These are phyloP conservation scores for Xenosphaeropsis pyriputrescens DNA, from an alignment of 2,329 filamentous ascomycete species.

Conservation along the genomic window DNA sequence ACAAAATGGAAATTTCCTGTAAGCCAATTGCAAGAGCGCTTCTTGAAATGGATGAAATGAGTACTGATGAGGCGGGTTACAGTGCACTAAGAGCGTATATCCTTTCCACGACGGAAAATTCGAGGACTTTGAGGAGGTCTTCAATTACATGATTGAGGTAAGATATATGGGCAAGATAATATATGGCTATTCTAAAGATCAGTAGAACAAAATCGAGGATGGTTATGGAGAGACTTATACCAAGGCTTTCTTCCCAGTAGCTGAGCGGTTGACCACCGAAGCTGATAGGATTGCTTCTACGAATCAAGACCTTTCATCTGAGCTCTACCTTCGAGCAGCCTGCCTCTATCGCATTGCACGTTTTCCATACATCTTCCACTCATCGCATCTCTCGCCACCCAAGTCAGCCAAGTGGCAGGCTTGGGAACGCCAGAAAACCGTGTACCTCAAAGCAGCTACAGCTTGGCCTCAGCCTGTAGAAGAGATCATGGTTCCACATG, in stretches of 20 bases:
- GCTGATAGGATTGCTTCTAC: conserved; percentile 33
- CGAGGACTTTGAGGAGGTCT: conserved; percentile 57
- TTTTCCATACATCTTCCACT: conserved; percentile 42
- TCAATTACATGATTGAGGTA: conserved; percentile 44
- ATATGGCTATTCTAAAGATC: conserved; percentile 1
- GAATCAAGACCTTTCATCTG: conserved; percentile 36
- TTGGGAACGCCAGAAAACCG: conserved; percentile 50
- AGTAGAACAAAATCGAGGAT: conserved; percentile 42
- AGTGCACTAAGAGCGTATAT: conserved; percentile 48
- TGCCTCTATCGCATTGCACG: conserved; percentile 60
- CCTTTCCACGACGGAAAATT: conserved; percentile 60
- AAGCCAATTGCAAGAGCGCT: conserved; percentile 11
- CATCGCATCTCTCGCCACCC: conserved; percentile 19
- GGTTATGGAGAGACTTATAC: conserved; percentile 53
- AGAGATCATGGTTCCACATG: conserved; percentile 48
- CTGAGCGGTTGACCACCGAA: conserved; percentile 35
- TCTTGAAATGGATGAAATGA: background rate
- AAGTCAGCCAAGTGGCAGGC: conserved; percentile 37
- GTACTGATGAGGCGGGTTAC: background rate
- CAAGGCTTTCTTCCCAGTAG: conserved; percentile 42
- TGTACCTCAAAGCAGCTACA: conserved; percentile 40
- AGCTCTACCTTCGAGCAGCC: conserved; percentile 54
- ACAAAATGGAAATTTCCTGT: conserved; percentile 61
- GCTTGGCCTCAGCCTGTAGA: conserved; percentile 41
- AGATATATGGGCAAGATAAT: conserved; percentile 3